These are phyloP conservation scores for Galeopsis tetrahit DNA, from an alignment of 257 asterid genomes.

Conservation along the genomic window DNA sequence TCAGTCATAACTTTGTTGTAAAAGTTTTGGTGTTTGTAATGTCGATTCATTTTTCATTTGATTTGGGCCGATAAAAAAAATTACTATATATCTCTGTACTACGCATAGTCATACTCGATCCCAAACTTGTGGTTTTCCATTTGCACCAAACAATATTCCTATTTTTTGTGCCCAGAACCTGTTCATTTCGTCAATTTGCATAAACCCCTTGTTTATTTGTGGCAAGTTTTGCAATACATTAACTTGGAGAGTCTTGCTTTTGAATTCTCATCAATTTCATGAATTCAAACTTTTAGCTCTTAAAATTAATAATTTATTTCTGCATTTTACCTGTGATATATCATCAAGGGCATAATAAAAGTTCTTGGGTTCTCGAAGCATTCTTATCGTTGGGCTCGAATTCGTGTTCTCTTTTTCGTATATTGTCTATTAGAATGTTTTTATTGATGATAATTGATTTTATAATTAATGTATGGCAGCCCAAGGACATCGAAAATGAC, in stretches of 20 bases:
- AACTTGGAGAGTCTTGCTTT: constrained; percentile 19
- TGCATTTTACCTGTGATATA: not conserved
- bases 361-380: not conserved
- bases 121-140: constrained; percentile 1
- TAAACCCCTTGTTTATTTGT: not conserved
- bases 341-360: not conserved
- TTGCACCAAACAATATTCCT: not conserved
- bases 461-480: too few species aligned
- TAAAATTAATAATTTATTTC: not conserved
- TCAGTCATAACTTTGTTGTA: constrained; percentile 2
- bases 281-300: not conserved
- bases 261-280: not conserved
- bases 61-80: not conserved
- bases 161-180: not conserved
- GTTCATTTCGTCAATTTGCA: constrained; percentile 12
- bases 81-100: not conserved
- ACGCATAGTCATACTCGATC: not conserved
- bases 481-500: too few species aligned
- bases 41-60: not conserved
- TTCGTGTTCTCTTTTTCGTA: not conserved
- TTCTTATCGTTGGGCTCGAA: not conserved
- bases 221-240: not conserved
- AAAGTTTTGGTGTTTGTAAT: not conserved
- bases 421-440: too few species aligned
- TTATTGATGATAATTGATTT: too few species aligned